Conservation (phyloP, 257 asterid species). For the Solanum ossicruentum region DNA sequence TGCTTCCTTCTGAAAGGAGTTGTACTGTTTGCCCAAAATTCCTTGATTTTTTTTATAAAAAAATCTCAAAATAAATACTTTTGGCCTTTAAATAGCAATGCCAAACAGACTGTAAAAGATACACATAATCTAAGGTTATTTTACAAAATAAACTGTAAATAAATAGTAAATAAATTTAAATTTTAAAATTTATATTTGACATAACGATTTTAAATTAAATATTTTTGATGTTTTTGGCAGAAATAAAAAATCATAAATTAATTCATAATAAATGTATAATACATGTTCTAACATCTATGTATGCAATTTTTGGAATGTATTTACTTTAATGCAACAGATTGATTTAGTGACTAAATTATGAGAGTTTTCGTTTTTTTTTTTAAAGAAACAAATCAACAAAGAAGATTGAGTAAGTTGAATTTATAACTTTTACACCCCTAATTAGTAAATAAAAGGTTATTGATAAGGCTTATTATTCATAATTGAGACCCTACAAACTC, state of each 20-base stretch:
- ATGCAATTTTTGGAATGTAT: not conserved
- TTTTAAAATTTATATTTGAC: too few species aligned
- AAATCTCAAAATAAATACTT: too few species aligned
- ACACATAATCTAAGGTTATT: too few species aligned
- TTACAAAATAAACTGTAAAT: too few species aligned
- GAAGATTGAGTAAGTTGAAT: not conserved
- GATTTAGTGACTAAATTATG: not conserved
- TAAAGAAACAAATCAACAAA: not conserved
- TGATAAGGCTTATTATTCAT: not conserved
- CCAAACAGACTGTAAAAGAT: too few species aligned
- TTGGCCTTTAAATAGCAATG: too few species aligned
- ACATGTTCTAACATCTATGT: not conserved
- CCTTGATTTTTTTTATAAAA: too few species aligned
- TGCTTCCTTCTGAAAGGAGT: too few species aligned
- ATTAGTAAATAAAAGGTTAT: not conserved
- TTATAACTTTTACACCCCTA: not conserved
- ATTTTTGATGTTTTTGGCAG: not conserved
- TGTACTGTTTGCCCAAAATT: too few species aligned
- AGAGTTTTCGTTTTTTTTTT: not conserved
- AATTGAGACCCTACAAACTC: not conserved
- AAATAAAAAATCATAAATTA: not conserved
- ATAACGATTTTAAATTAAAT: too few species aligned
- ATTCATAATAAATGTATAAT: not conserved
- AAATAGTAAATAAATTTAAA: too few species aligned
- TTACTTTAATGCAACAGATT: not conserved